These are phyloP conservation scores for Babesia ovata DNA, from an alignment of 169 alveolate genomes.

Conservation along the genomic window DNA sequence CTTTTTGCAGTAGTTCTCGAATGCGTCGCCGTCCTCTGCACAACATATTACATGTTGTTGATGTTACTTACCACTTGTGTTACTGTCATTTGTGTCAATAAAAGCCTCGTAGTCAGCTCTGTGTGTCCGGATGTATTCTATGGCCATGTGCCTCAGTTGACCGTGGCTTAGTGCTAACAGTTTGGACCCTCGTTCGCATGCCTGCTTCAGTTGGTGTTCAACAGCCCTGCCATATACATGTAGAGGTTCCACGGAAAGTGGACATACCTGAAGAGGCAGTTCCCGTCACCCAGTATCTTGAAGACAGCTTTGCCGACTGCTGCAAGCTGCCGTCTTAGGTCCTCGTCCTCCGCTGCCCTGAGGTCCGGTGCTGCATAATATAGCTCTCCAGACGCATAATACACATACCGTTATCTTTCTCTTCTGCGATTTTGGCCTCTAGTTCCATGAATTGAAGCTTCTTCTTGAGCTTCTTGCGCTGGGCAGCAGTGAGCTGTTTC, in stretches of 20 bases:
- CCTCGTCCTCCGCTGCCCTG: conserved; percentile 31
- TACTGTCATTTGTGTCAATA: neutral
- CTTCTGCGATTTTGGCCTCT: conserved; percentile 29
- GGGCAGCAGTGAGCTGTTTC: conserved; percentile 43
- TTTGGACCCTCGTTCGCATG: neutral
- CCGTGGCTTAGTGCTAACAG: conserved; percentile 20
- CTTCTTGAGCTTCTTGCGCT: conserved; percentile 63
- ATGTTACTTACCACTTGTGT: neutral
- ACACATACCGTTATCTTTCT: neutral
- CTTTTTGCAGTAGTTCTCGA: conserved; percentile 42
- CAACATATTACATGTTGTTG: no score
- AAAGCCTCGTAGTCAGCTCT: conserved; percentile 39
- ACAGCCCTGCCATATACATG: conserved; percentile 20
- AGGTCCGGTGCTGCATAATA: conserved; percentile 17
- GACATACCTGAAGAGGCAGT: conserved; percentile 59
- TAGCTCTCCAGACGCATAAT: no score
- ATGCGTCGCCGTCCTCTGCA: conserved; percentile 5
- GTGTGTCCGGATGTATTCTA: conserved; percentile 33
- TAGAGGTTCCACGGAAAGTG: no score
- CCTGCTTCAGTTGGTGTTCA: conserved; percentile 54
- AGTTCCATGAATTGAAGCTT: conserved; percentile 40
- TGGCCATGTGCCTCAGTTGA: conserved; percentile 28
- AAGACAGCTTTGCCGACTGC: conserved; percentile 11
- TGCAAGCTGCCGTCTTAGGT: conserved; percentile 1
- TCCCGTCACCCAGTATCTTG: conserved; percentile 62